Base-by-base conservation (phyloP, 2,329 filamentous ascomycete species). In the Gremmenia infestans region DNA sequence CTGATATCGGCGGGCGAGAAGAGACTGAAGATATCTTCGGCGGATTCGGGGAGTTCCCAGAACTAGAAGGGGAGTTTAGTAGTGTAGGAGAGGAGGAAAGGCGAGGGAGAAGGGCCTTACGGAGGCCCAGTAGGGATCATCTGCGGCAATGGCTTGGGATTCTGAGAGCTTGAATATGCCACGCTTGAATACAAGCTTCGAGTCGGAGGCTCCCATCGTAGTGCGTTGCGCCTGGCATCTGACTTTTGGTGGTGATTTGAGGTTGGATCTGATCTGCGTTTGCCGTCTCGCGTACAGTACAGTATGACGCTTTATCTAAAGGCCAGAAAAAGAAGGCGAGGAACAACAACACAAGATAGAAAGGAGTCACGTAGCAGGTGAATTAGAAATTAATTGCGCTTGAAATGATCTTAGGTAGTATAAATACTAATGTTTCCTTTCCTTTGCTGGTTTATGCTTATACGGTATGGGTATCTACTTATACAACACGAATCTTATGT, bases 161-260 rank as follows among this genome's bases (percentile, higher is more conserved):
- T 96, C 91, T n/a, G 91, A 94, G 57, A 99, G 84, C 70, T 89
- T 86, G 78, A 97, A 97, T 77, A 97, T 96, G 75, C 92, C 93
- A 76, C 96, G 90, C 76, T 97, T 97, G 82, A 99, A 97, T 71
- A 93, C 91, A 71, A 97, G 86, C 81, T 97, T 97, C 68, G 93
- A 97, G 77, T 97, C 93, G 75, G 93, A 97, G 71, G 93, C 93
- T 74, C 94, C 94, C 94, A 99, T 99, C 42, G 52, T 68, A 60
- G 60, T 55, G 45, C 23, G 23, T 56, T 62, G 60, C 42, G 52
- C 17, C 52, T 60, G 45, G 60, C 65, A 69, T 69, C 43, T 57
- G 59, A 59, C 48, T 58, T 57, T 48, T 23, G 57, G 43, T 51
- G 17, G 35, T 50, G 17, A 32, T 47, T 28, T 47, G 23, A 37